phyloP scores from a whole-genome alignment of 1,284 basidiomycete genomes.

The Pisolithus thermaeus region DNA sequence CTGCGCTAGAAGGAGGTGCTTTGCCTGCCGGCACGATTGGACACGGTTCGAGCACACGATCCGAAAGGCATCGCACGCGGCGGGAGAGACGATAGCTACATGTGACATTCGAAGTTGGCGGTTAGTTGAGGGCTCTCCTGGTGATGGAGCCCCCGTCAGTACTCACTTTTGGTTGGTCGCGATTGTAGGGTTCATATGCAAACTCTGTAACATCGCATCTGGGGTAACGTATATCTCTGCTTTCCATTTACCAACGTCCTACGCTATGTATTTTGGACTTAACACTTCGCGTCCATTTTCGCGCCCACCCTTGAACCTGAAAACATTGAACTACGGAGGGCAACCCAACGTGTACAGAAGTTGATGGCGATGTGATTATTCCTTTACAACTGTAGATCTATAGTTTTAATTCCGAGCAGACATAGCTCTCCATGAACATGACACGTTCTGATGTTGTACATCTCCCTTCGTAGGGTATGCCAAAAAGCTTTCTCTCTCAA shows the following conservation, averaged over 20 bases:
- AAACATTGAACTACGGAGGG: slow-evolving; percentile 11
- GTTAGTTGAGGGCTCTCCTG: slow-evolving; percentile 16
- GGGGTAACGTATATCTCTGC: slow-evolving; percentile 17
- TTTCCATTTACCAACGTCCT: slow-evolving; percentile 18
- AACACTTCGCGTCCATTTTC: slow-evolving; percentile 6
- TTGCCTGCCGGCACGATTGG: slow-evolving; percentile 52
- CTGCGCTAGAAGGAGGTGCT: slow-evolving; percentile 64
- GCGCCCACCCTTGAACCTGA: slow-evolving; percentile 18
- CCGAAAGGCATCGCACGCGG: slow-evolving; percentile 54
- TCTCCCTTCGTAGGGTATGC: background rate
- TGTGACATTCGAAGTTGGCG: slow-evolving; percentile 4
- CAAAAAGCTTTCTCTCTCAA: slow-evolving; percentile 25
- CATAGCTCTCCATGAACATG: background rate
- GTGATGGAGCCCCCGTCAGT: background rate
- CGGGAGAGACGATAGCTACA: slow-evolving; percentile 42
- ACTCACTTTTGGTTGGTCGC: background rate
- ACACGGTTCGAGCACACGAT: slow-evolving; percentile 41
- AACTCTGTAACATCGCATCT: slow-evolving; percentile 6
- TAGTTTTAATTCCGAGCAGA: slow-evolving; percentile 4
- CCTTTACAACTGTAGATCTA: slow-evolving; percentile 18
- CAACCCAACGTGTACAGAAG: slow-evolving; percentile 11
- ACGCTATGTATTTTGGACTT: slow-evolving; percentile 21
- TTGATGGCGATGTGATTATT: background rate
- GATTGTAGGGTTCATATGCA: background rate
- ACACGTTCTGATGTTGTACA: background rate